Percentiles rank a stretch among this genome's conserved stretches.
These are phyloP conservation scores for Porogramme epimiltina DNA, from an alignment of 1,284 basidiomycete species.

Conservation along the genomic window DNA sequence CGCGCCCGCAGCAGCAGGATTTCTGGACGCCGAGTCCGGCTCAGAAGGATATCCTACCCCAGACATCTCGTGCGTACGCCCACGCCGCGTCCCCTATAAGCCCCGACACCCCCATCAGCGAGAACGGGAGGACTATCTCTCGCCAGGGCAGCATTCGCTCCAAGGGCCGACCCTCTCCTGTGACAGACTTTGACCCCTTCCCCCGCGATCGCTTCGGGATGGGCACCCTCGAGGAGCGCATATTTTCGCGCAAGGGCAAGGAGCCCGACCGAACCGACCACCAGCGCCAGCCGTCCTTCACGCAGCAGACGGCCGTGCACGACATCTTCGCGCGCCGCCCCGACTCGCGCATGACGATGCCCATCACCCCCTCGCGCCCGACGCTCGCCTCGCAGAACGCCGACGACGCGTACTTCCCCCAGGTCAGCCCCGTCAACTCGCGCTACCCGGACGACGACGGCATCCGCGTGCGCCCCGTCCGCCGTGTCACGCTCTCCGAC, in stretches of 20 bases:
- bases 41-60: conserved; percentile 8
- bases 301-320: conserved; percentile 12
- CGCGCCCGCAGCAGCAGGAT: conserved; percentile 20
- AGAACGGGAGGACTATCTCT: conserved; percentile 15
- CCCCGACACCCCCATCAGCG: conserved; percentile 10
- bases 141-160: conserved; percentile 21
- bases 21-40: conserved; percentile 19
- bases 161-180: conserved; percentile 13
- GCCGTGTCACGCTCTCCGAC: conserved; percentile 20
- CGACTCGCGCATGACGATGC: conserved; percentile 15
- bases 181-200: conserved; percentile 13
- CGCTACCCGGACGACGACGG: conserved; percentile 20
- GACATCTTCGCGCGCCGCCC: conserved; percentile 20
- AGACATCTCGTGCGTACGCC: conserved; percentile 25
- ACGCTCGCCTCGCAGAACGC: conserved; percentile 6
- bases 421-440: conserved; percentile 5
- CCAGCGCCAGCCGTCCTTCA: conserved; percentile 9
- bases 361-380: conserved; percentile 12
- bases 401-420: conserved; percentile 18
- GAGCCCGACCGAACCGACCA: conserved; percentile 16
- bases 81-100: conserved; percentile 23
- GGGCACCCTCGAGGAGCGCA: conserved; percentile 16
- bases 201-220: conserved; percentile 16
- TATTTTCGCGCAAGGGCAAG: conserved; percentile 15
- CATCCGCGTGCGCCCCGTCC: conserved; percentile 12